Conservation (phyloP, 2,329 filamentous ascomycete genomes). For the Colletotrichum caudatum region DNA sequence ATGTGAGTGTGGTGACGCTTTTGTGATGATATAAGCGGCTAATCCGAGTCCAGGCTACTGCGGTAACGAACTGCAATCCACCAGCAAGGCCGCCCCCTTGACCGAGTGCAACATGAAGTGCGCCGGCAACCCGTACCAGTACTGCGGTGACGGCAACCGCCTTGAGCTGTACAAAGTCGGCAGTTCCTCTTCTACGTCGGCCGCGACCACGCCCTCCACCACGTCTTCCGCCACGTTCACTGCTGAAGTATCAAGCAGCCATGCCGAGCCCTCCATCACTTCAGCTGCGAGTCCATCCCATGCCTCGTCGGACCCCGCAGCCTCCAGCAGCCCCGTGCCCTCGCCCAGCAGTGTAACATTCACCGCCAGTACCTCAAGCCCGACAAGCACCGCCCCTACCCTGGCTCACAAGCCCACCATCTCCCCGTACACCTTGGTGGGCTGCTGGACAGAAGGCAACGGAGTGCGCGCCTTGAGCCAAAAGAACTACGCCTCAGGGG, state of each 20-base stretch:
- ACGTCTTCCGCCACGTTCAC: neutral
- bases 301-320: neutral
- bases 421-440: conserved; percentile 50
- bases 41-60: conserved; percentile 50
- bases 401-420: conserved; percentile 49
- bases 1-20: conserved; percentile 44
- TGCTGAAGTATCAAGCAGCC: neutral
- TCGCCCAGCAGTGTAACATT: conserved; percentile 26
- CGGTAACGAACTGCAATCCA: conserved; percentile 51
- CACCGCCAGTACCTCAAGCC: conserved; percentile 34
- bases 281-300: neutral
- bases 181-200: conserved; percentile 29
- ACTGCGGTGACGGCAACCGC: conserved; percentile 54
- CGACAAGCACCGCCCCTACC: conserved; percentile 33
- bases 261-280: neutral
- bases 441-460: conserved; percentile 56
- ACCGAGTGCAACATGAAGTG: conserved; percentile 55
- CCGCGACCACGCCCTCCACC: conserved; percentile 15
- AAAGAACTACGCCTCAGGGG: conserved; percentile 43
- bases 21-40: neutral
- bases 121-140: conserved; percentile 51
- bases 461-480: conserved; percentile 52
- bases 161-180: conserved; percentile 52
- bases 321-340: neutral
- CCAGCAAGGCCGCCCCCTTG: conserved; percentile 49